A percentile compares a stretch with the other conserved stretches of the same genome.
Evolutionary conservation across 495 filamentous ascomycete species (phyloP).

Genomic region (Tuber aestivum): DNA sequence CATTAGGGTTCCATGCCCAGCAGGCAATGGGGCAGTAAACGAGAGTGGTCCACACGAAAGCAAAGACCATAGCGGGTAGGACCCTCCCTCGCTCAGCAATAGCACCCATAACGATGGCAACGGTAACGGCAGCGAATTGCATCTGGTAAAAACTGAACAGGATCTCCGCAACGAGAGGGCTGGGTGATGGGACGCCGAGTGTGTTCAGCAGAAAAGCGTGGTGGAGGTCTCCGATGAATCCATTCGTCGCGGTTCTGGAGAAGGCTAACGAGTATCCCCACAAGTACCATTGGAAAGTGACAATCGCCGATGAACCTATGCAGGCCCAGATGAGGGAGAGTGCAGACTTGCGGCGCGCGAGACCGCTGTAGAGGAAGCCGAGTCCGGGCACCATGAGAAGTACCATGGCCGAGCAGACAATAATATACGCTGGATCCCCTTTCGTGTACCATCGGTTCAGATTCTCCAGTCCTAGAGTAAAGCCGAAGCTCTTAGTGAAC

Average conservation of each 20-base stretch:
- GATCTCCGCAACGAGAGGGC: slow-evolving; percentile 74
- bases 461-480: slow-evolving; percentile 24
- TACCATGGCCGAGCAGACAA: slow-evolving; percentile 89
- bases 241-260: slow-evolving; percentile 70
- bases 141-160: slow-evolving; percentile 91
- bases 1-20: slow-evolving; percentile 93
- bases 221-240: slow-evolving; percentile 76
- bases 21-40: slow-evolving; percentile 95
- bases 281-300: slow-evolving; percentile 98
- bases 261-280: slow-evolving; percentile 96
- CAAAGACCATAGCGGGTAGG: slow-evolving; percentile 90
- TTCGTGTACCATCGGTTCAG: slow-evolving; percentile 47
- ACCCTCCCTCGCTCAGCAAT: slow-evolving; percentile 91
- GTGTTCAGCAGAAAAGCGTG: slow-evolving; percentile 81
- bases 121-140: slow-evolving; percentile 93
- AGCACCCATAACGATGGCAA: slow-evolving; percentile 84
- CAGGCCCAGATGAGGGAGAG: slow-evolving; percentile 93
- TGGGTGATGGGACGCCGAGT: slow-evolving; percentile 73
- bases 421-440: slow-evolving; percentile 80
- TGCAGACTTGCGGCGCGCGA: slow-evolving; percentile 90
- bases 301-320: slow-evolving; percentile 80
- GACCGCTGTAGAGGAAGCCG: slow-evolving; percentile 98
- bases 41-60: slow-evolving; percentile 91
- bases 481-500: slow-evolving; percentile 4
- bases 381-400: slow-evolving; percentile 89